Percentiles rank a stretch among this genome's conserved stretches.
These are phyloP conservation scores for Russula sp. DNA, from an alignment of 768 basidiomycete species.

Conservation along the genomic window DNA sequence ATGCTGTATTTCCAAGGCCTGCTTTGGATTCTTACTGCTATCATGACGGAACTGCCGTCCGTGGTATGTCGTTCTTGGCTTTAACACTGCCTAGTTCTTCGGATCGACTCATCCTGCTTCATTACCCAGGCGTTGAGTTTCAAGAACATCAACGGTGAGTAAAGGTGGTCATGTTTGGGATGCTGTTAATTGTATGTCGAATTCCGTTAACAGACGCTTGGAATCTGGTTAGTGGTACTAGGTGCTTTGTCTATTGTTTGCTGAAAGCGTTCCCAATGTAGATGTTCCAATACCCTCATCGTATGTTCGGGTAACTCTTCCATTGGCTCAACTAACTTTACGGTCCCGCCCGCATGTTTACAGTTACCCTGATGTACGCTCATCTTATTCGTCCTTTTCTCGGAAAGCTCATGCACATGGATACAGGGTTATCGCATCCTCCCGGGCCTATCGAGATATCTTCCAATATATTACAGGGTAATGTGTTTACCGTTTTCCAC, in stretches of 20 bases:
- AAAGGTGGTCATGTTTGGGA: background rate
- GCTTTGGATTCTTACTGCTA: conserved; percentile 16
- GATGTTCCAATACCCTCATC: conserved; percentile 24
- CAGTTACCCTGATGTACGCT: conserved; percentile 19
- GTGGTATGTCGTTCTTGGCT: conserved; percentile 4
- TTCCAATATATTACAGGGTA: conserved; percentile 23
- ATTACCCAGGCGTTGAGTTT: conserved; percentile 10
- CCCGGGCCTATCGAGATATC: conserved; percentile 22
- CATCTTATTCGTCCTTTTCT: background rate
- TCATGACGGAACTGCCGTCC: conserved; percentile 13
- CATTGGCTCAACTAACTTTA: background rate
- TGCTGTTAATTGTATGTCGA: background rate
- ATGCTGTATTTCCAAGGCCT: conserved; percentile 21
- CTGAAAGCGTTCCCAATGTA: background rate
- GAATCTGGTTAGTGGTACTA: conserved; percentile 16
- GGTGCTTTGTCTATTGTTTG: background rate
- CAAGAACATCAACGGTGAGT: conserved; percentile 18
- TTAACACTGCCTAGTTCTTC: background rate
- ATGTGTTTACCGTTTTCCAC: background rate
- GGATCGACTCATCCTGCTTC: background rate
- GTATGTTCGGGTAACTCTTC: background rate
- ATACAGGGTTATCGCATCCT: conserved; percentile 18
- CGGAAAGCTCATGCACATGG: background rate
- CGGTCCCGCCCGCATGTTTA: background rate
- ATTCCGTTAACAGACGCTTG: conserved; percentile 11